Conservation (phyloP, 163 green algal genomes). For the Chlorella variabilis region DNA sequence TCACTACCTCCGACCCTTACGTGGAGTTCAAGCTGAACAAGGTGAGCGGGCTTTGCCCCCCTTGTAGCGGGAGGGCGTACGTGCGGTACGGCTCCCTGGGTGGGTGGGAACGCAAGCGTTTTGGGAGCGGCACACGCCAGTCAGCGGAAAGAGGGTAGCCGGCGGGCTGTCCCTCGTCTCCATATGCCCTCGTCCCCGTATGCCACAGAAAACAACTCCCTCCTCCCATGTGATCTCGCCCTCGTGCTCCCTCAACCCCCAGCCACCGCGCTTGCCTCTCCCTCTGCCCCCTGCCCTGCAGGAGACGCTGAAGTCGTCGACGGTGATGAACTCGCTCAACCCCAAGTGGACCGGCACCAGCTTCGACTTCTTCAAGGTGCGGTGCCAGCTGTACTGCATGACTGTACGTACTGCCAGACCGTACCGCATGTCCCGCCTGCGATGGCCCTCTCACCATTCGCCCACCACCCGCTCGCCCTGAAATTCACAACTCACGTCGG, state of each 20-base stretch:
- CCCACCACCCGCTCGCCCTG: too few relatives aligned
- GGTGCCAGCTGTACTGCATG: not conserved
- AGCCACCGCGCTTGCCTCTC: not conserved
- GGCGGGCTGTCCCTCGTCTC: too few relatives aligned
- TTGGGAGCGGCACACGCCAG: not conserved
- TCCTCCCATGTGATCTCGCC: too few relatives aligned
- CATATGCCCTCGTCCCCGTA: too few relatives aligned
- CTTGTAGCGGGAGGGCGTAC: not conserved
- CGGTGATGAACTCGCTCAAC: constrained; percentile 39
- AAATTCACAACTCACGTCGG: not conserved
- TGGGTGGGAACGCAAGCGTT: not conserved
- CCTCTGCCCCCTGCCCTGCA: too few relatives aligned
- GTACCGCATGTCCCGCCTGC: too few relatives aligned
- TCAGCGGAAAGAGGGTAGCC: too few relatives aligned
- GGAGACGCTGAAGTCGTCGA: constrained; percentile 32
- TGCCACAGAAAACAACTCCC: too few relatives aligned
- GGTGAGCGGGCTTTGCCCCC: not conserved
- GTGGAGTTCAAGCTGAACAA: constrained; percentile 53
- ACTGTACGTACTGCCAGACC: not conserved
- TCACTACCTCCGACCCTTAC: constrained; percentile 55
- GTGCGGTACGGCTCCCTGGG: not conserved
- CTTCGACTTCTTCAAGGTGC: constrained; percentile 63
- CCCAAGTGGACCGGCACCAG: constrained; percentile 53
- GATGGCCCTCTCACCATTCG: too few relatives aligned
- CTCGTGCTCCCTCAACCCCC: too few relatives aligned